Evolutionary conservation across 495 filamentous ascomycete species (phyloP).

Genomic region (Clohesyomyces aquaticus): DNA sequence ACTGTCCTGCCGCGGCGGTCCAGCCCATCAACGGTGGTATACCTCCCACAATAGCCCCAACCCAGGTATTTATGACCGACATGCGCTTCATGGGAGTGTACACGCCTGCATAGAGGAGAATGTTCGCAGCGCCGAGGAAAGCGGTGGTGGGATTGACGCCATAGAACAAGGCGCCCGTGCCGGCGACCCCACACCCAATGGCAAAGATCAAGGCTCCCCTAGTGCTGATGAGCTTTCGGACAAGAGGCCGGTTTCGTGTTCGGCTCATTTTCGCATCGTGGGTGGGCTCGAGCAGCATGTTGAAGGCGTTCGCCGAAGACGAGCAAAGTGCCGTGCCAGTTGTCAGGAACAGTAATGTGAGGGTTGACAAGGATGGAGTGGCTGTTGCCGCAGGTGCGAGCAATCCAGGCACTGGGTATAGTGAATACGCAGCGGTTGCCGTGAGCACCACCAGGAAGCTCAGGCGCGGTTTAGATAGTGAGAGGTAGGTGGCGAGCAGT

Average conservation of each 20-base stretch:
- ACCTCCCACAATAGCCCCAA: slow-evolving; percentile 86
- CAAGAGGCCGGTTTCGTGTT: slow-evolving; percentile 85
- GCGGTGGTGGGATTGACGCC: slow-evolving; percentile 94
- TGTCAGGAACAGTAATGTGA: slow-evolving; percentile 92
- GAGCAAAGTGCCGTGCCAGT: slow-evolving; percentile 82
- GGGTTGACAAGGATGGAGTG: slow-evolving; percentile 81
- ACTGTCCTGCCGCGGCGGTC: slow-evolving; percentile 89
- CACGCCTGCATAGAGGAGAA: slow-evolving; percentile 82
- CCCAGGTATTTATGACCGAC: slow-evolving; percentile 90
- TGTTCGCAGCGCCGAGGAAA: slow-evolving; percentile 82
- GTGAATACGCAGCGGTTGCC: slow-evolving; percentile 86
- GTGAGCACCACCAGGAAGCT: slow-evolving; percentile 90
- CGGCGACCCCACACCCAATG: slow-evolving; percentile 64
- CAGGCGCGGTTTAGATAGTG: slow-evolving; percentile 91
- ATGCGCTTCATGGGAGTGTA: slow-evolving; percentile 93
- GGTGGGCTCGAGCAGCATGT: slow-evolving; percentile 93
- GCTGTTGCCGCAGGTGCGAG: slow-evolving; percentile 70
- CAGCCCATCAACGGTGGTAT: slow-evolving; percentile 98
- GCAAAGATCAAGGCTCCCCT: slow-evolving; percentile 82
- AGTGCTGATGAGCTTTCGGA: slow-evolving; percentile 77
- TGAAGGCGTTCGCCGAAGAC: slow-evolving; percentile 88
- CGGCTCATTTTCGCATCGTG: slow-evolving; percentile 92
- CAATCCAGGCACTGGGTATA: slow-evolving; percentile 84
- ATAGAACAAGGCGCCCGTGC: slow-evolving; percentile 72
- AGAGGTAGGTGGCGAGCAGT: slow-evolving; percentile 79